phyloP scores from a whole-genome alignment of 2,329 filamentous ascomycete species.

The Aureobasidium leucospermi region DNA sequence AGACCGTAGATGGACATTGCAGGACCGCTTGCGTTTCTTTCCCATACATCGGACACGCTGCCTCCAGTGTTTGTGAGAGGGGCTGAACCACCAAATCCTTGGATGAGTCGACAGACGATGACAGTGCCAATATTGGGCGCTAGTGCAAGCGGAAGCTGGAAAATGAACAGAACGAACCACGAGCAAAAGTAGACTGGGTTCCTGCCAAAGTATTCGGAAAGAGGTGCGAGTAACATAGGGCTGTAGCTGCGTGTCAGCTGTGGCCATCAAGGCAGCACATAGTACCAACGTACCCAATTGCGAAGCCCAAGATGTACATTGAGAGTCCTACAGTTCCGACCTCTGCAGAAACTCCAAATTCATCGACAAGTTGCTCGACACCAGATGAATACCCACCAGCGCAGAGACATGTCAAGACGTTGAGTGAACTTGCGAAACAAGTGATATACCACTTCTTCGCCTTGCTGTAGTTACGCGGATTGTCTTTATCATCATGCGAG shows the following conservation, averaged over 20 bases:
- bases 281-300: slow-evolving; percentile 14
- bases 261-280: background rate
- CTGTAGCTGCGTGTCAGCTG: slow-evolving; percentile 1
- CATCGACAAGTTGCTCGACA: slow-evolving; percentile 3
- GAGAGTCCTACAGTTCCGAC: slow-evolving; percentile 29
- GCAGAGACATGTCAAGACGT: slow-evolving; percentile 18
- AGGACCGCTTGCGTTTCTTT: slow-evolving; percentile 25
- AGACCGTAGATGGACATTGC: slow-evolving; percentile 32
- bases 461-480: slow-evolving; percentile 35
- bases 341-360: slow-evolving; percentile 25
- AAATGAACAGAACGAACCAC: slow-evolving; percentile 27
- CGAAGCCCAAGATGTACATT: slow-evolving; percentile 24
- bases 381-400: slow-evolving; percentile 15
- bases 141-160: slow-evolving; percentile 21
- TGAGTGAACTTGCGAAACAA: slow-evolving; percentile 31
- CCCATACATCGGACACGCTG: slow-evolving; percentile 28
- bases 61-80: slow-evolving; percentile 30
- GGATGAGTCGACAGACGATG: slow-evolving; percentile 25
- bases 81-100: slow-evolving; percentile 26
- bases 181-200: slow-evolving; percentile 27
- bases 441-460: slow-evolving; percentile 37
- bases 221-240: slow-evolving; percentile 25
- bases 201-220: slow-evolving; percentile 32
- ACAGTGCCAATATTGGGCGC: slow-evolving; percentile 17
- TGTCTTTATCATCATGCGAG: slow-evolving; percentile 24